Evolutionary conservation across 257 asterid species (phyloP).

Genomic region (Solanum habrochaites): DNA sequence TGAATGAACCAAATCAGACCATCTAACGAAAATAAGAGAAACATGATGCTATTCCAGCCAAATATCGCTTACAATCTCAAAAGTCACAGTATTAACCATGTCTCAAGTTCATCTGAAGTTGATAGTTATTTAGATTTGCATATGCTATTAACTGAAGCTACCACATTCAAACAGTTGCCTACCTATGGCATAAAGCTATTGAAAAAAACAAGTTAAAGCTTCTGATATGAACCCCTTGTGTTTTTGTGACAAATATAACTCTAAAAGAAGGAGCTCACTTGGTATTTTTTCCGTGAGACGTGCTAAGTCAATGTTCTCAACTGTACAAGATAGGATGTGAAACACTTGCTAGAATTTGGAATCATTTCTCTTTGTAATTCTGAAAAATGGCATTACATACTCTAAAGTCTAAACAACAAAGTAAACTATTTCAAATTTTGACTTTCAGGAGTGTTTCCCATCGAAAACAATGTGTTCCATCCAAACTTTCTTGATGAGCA

Average conservation of each 20-base stretch:
- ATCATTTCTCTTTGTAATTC: background rate
- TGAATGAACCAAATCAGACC: background rate
- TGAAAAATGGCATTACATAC: background rate
- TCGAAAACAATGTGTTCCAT: background rate
- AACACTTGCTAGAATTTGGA: background rate
- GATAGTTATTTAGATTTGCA: background rate
- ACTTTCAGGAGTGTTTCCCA: background rate
- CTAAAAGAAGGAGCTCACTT: background rate
- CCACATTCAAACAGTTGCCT: background rate
- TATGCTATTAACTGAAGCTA: background rate
- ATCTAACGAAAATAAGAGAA: background rate
- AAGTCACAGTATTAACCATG: background rate
- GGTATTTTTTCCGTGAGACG: background rate
- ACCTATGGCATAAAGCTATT: background rate
- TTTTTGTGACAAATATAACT: background rate
- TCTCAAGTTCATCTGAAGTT: background rate
- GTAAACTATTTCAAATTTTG: background rate
- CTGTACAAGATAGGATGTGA: background rate
- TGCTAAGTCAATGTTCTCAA: background rate
- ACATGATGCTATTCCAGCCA: background rate
- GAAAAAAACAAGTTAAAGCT: background rate
- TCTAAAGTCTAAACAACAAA: background rate
- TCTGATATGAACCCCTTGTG: background rate
- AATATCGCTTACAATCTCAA: background rate
- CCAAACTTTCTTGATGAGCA: background rate